These are phyloP conservation scores for Fusarium oligoseptatum DNA, from an alignment of 2,329 filamentous ascomycete species.

Conservation along the genomic window DNA sequence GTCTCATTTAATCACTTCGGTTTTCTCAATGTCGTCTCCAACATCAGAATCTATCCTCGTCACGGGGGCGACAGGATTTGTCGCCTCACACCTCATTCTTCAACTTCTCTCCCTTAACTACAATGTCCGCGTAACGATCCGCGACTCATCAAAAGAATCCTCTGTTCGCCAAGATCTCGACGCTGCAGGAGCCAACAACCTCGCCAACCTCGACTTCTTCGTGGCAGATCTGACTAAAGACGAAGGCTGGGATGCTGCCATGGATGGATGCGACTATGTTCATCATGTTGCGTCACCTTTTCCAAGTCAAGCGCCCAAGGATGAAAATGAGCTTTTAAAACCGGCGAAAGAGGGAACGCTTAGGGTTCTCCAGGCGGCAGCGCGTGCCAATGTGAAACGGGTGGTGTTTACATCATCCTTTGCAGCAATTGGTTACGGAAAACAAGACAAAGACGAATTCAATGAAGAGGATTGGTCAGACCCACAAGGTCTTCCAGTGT, in stretches of 20 bases:
- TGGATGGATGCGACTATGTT: background rate
- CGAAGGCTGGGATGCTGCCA: background rate
- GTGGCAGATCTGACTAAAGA: background rate
- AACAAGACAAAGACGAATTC: background rate
- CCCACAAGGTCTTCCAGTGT: slow-evolving; percentile 1
- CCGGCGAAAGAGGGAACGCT: background rate
- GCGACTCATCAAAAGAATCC: background rate
- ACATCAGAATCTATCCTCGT: background rate
- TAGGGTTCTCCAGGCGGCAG: background rate
- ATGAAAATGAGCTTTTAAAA: background rate
- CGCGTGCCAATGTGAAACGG: background rate
- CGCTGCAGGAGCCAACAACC: background rate
- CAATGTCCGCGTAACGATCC: slow-evolving; percentile 2
- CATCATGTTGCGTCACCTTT: background rate
- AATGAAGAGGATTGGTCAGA: slow-evolving; percentile 10
- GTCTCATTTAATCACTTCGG: background rate
- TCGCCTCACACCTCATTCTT: slow-evolving; percentile 9
- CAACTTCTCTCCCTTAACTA: slow-evolving; percentile 4
- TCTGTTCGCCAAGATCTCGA: background rate
- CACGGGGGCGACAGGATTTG: slow-evolving; percentile 7
- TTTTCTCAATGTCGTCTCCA: background rate
- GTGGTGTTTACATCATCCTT: slow-evolving; percentile 1
- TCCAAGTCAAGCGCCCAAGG: background rate
- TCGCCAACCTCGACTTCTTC: background rate
- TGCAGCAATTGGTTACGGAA: background rate